Percentiles rank a stretch among this genome's conserved stretches.
These are phyloP conservation scores for Ceratobasidium sp. DNA, from an alignment of 1,284 basidiomycete genomes.

Conservation along the genomic window DNA sequence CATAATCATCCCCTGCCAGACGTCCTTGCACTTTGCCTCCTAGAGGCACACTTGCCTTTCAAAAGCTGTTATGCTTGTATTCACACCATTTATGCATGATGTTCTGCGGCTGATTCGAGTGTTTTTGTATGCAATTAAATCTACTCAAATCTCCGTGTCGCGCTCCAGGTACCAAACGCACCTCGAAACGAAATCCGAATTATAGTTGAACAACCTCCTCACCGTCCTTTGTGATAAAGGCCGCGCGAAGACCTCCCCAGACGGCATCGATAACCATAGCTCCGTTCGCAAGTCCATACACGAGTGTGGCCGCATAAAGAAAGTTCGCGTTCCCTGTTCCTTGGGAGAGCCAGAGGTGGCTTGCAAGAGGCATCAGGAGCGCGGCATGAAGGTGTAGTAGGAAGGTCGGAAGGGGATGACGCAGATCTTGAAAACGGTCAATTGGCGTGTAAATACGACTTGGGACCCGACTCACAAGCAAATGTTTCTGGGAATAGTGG, in stretches of 20 bases:
- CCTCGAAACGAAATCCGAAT: conserved; percentile 8
- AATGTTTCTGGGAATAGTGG: conserved; percentile 87
- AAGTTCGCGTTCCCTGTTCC: conserved; percentile 99
- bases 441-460: conserved; percentile 6
- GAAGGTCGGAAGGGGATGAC: conserved; percentile 87
- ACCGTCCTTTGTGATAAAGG: conserved; percentile 70
- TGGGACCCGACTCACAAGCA: conserved; percentile 70
- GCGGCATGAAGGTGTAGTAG: conserved; percentile 88
- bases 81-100: conserved; percentile 46
- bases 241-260: conserved; percentile 81
- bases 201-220: conserved; percentile 72
- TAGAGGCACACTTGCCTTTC: conserved; percentile 27
- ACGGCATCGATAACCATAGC: conserved; percentile 85
- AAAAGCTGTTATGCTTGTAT: conserved; percentile 47
- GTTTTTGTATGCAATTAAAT: conserved; percentile 43
- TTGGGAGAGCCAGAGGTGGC: conserved; percentile 91
- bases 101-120: conserved; percentile 44
- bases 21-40: conserved; percentile 15
- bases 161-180: neutral
- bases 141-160: conserved; percentile 23
- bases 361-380: conserved; percentile 90
- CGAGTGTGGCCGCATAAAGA: conserved; percentile 95
- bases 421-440: conserved; percentile 71
- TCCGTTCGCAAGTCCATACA: conserved; percentile 90
- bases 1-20: conserved; percentile 64